A percentile compares a stretch with the other conserved stretches of the same genome.
phyloP scores from a whole-genome alignment of 163 green algal genomes.

The Scenedesmus sp. region DNA sequence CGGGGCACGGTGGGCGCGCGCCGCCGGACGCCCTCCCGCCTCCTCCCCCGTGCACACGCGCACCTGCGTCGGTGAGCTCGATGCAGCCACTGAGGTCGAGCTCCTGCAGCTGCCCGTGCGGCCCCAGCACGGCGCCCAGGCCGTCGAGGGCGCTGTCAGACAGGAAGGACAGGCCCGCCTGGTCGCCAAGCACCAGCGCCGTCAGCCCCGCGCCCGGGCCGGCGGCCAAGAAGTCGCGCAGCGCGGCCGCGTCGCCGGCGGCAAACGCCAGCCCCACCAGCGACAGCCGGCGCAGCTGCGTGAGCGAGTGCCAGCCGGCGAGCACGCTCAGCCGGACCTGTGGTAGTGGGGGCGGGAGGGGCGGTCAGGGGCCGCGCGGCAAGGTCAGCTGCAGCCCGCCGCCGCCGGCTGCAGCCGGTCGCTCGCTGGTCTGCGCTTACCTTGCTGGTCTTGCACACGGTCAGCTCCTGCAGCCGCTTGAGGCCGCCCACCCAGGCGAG shows the following conservation, averaged over 20 bases:
- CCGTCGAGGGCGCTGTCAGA: constrained; percentile 2
- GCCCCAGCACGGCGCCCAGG: constrained; percentile 8
- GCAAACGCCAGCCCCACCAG: constrained; percentile 17
- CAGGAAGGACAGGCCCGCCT: constrained; percentile 14
- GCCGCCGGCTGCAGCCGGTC: not conserved
- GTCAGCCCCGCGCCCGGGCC: constrained; percentile 1
- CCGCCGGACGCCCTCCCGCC: too few relatives aligned
- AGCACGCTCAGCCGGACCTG: constrained; percentile 19
- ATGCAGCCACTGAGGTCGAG: constrained; percentile 38
- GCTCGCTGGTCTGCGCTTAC: not conserved
- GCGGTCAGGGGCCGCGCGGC: not conserved
- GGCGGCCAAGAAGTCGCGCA: constrained; percentile 8
- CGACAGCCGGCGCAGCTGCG: not conserved
- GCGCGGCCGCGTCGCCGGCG: not conserved
- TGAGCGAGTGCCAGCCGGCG: constrained; percentile 11
- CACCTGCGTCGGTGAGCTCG: constrained; percentile 32
- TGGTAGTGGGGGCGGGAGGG: not conserved
- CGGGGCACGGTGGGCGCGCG: not conserved
- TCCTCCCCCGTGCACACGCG: not conserved
- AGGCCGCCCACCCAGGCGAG: constrained; percentile 15
- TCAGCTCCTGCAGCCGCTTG: not conserved
- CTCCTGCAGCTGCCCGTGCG: not conserved
- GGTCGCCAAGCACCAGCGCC: constrained; percentile 29
- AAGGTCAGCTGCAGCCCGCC: not conserved
- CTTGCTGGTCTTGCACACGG: constrained; percentile 7